Base-by-base conservation (phyloP, 768 basidiomycete genomes). In the Psilocybe sp. region DNA sequence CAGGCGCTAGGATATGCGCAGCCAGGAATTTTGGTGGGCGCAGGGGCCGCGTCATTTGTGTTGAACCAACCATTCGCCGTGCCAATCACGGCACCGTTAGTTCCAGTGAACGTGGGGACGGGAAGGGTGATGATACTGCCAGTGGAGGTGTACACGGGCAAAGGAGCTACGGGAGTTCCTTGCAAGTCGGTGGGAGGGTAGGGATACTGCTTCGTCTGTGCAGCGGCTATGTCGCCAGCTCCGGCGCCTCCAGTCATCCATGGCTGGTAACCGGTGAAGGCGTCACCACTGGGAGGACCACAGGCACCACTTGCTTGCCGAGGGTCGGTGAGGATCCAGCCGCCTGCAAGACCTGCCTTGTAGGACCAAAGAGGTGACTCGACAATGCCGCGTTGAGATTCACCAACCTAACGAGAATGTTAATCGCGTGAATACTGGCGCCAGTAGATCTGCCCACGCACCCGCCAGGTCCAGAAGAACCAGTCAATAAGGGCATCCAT, bases 221-320 rank as follows among this genome's bases (percentile, higher is more conserved):
- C 35, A 60, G 72, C 60, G 76, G 77, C 50, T 67, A 78, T 49
- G 70, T 75, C 45, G 69, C 85, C 56, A 71, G 84, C 59, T 61
- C 70, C 60, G 69, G 76, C 60, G 39, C 85, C 89, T 36, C 89
- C 91, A 32, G 85, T 88, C 67, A 83, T 80, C 78, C 82, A 89
- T 1, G 85, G 50, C 16, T 76, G 54, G 56, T 85, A 80, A 4
- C 77, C 79, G 46, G 64, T 58, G 54, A 74, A 78, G 6, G 60
- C 39, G 5, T 64, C 58, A 9, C 65, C 67, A 5, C 41, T 20
- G 8, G 66, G 40, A 4, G 70, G 68, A 16, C 81, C 84, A 64
- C 93, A 97, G 40, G 76, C 66, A 64, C 60, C 93, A 19, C 62
- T 44, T 1, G 68, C 90, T n/a, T 72, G 52, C 18, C 73, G 57